These are phyloP conservation scores for Umbelopsis ramanniana DNA, from an alignment of 192 early-diverging fungal species.

Conservation along the genomic window DNA sequence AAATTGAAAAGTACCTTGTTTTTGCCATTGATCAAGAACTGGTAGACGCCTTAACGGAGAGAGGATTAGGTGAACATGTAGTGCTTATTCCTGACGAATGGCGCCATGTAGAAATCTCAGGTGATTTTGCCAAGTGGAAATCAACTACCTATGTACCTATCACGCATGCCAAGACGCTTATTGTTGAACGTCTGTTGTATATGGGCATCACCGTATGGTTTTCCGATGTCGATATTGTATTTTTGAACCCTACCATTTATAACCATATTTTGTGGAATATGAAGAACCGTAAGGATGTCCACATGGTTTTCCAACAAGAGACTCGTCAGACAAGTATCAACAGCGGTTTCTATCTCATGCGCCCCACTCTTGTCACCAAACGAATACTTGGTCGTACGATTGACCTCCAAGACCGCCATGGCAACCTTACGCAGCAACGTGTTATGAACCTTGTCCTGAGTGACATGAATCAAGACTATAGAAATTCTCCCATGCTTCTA, in stretches of 20 bases:
- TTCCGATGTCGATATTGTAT: slow-evolving; percentile 37
- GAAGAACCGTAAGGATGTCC: slow-evolving; percentile 27
- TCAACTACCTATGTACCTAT: slow-evolving; percentile 21
- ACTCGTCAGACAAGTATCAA: slow-evolving; percentile 21
- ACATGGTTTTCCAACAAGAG: slow-evolving; percentile 28
- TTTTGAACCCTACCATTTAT: slow-evolving; percentile 16
- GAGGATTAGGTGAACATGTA: slow-evolving; percentile 27
- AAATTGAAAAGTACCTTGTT: slow-evolving; percentile 25
- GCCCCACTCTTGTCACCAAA: slow-evolving; percentile 26
- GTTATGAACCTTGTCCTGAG: slow-evolving; percentile 30
- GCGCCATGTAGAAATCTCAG: slow-evolving; percentile 19
- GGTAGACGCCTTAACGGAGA: not conserved
- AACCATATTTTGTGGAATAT: slow-evolving; percentile 19
- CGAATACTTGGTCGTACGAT: slow-evolving; percentile 25
- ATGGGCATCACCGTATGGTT: slow-evolving; percentile 33
- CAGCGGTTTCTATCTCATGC: slow-evolving; percentile 37
- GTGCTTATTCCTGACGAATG: slow-evolving; percentile 30
- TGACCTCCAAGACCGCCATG: slow-evolving; percentile 26
- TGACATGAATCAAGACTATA: slow-evolving; percentile 17
- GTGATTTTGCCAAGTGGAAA: slow-evolving; percentile 9
- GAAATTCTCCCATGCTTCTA: slow-evolving; percentile 14
- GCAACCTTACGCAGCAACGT: slow-evolving; percentile 26
- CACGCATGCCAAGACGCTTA: slow-evolving; percentile 29
- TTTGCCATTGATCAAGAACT: slow-evolving; percentile 31
- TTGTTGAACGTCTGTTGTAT: slow-evolving; percentile 36